These are phyloP conservation scores for Pulveroboletus sp. DNA, from an alignment of 768 basidiomycete species.

Conservation along the genomic window DNA sequence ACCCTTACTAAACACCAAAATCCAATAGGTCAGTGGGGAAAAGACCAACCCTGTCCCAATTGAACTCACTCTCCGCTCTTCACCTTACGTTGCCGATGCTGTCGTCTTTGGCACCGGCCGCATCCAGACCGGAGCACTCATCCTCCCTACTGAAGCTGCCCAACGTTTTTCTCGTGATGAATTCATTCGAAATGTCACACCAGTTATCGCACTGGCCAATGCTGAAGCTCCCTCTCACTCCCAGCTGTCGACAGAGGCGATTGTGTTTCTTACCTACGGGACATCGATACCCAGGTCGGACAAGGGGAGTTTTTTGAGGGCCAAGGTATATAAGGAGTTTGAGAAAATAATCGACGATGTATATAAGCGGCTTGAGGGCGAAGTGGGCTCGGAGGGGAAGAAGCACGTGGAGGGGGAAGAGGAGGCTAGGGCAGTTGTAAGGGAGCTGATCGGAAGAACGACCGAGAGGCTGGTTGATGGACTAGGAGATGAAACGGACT, in stretches of 20 bases:
- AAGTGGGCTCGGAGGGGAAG: constrained; percentile 26
- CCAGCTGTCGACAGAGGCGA: constrained; percentile 46
- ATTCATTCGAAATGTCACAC: constrained; percentile 33
- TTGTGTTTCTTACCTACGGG: constrained; percentile 47
- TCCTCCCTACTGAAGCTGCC: constrained; percentile 43
- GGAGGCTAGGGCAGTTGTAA: constrained; percentile 13
- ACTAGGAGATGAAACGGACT: constrained; percentile 33
- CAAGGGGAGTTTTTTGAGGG: constrained; percentile 50
- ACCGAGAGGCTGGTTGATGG: constrained; percentile 15
- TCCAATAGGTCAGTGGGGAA: constrained; percentile 40
- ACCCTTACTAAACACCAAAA: no score
- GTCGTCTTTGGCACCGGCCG: constrained; percentile 52
- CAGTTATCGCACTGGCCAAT: constrained; percentile 51
- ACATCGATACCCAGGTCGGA: constrained; percentile 49
- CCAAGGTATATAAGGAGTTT: constrained; percentile 50
- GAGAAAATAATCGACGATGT: constrained; percentile 40
- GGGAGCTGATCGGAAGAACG: constrained; percentile 20
- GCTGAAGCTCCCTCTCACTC: constrained; percentile 51
- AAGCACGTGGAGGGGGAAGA: constrained; percentile 3
- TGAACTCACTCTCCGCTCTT: constrained; percentile 48
- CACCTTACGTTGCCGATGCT: constrained; percentile 47
- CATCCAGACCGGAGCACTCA: constrained; percentile 48
- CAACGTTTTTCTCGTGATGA: constrained; percentile 27
- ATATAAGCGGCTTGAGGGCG: constrained; percentile 42
- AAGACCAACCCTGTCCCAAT: constrained; percentile 59